Percentiles rank a stretch among this genome's conserved stretches.
Evolutionary conservation across 2,329 filamentous ascomycete species (phyloP).

Genomic region (Penicillium sp.): DNA sequence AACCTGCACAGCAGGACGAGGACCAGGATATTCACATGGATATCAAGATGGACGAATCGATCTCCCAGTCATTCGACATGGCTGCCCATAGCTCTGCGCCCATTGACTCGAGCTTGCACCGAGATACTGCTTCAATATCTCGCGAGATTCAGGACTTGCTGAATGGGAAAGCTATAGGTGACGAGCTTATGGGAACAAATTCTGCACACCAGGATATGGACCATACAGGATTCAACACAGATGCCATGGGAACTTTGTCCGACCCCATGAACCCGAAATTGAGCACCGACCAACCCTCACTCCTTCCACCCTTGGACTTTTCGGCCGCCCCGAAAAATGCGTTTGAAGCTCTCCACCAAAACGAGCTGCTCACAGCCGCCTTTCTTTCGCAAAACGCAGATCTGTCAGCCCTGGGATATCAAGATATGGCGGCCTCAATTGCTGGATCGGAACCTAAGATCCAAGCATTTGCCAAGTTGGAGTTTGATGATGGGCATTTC

Average conservation of each 20-base stretch:
- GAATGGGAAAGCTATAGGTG: conserved; percentile 19
- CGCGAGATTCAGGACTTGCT: conserved; percentile 19
- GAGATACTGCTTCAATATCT: conserved; percentile 14
- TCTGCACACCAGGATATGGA: conserved; percentile 8
- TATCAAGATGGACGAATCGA: conserved; percentile 17
- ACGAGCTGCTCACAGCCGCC: conserved; percentile 41
- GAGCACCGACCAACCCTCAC: conserved; percentile 32
- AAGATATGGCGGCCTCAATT: conserved; percentile 38
- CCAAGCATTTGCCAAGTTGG: conserved; percentile 63
- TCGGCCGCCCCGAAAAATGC: conserved; percentile 34
- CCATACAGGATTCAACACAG: conserved; percentile 14
- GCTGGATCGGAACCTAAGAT: conserved; percentile 49
- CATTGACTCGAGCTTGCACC: conserved; percentile 11
- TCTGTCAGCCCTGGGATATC: conserved; percentile 38
- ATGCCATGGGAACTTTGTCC: conserved; percentile 33
- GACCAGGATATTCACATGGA: conserved; percentile 16
- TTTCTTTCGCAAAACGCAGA: conserved; percentile 41
- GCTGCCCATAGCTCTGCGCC: conserved; percentile 1
- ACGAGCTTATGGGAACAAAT: conserved; percentile 19
- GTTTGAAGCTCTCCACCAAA: conserved; percentile 41
- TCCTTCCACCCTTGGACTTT: conserved; percentile 40
- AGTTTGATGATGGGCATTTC: conserved; percentile 65
- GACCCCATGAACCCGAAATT: conserved; percentile 37
- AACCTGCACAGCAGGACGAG: conserved; percentile 14
- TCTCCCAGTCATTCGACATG: conserved; percentile 11